Evolutionary conservation across 495 filamentous ascomycete species (phyloP), one percentile per base, ranked within the genome.

Genomic region (Aspergillus leporis): DNA sequence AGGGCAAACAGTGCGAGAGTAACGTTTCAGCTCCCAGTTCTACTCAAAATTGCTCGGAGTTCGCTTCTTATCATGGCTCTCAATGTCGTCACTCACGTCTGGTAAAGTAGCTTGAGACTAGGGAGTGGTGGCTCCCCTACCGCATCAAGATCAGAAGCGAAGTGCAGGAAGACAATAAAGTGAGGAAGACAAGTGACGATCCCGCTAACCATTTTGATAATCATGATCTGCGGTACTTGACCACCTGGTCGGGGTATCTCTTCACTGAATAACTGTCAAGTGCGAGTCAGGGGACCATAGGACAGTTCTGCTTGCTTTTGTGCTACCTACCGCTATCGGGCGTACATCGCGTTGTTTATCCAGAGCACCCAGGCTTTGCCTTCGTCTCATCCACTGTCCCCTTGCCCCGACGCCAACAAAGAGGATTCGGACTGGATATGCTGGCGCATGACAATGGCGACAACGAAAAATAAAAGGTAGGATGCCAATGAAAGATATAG

Each of bases 281-380:
- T 10, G 1, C 18, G 16, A 3, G 14, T 34, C 23, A n/a, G 9
- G n/a, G 5, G 10, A n/a, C n/a, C n/a, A 36, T 36, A 36, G 13
- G 4, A 36, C 3, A 36, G 3, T 28, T 28, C 3, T 25, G 21
- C n/a, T 28, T 30, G 22, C 5, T 13, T 7, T 9, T 5, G 5
- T 12, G 12, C 10, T 3, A 28, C 71, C 65, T 61, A 70, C 75
- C 56, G 60, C 65, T 64, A 51, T 72, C 71, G 3, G 63, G 65
- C 62, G 43, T 73, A 74, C 66, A 76, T 68, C 6, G 66, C 56
- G 52, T 75, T 73, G n/a, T 56, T 66, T 9, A 75, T 64, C 1
- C 67, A 66, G 9, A 78, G 61, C 51, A 74, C 55, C 70, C 72
- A 78, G 12, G 74, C 69, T 22, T 64, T 66, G 8, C 75, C 75